phyloP scores from a whole-genome alignment of 2,329 filamentous ascomycete species.

The Neurospora sp. region DNA sequence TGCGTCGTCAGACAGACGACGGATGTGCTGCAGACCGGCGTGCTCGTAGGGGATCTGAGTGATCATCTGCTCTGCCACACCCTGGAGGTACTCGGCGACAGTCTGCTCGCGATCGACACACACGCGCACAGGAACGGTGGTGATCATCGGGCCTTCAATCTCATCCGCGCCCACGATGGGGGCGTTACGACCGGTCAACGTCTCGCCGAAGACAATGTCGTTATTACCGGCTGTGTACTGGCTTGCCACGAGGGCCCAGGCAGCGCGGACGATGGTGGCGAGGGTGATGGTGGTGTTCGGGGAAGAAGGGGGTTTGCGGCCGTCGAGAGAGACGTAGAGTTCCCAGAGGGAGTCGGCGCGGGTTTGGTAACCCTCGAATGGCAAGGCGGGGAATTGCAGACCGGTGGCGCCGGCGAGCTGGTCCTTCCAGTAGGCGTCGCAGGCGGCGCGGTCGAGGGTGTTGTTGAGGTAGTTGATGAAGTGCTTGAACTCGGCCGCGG shows the following conservation, averaged over 20 bases:
- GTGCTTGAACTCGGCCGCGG: conserved; percentile 23
- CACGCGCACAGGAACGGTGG: conserved; percentile 47
- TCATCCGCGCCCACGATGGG: conserved; percentile 37
- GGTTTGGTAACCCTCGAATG: conserved; percentile 36
- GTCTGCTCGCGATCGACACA: conserved; percentile 30
- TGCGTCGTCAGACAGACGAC: conserved; percentile 44
- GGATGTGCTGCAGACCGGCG: conserved; percentile 49
- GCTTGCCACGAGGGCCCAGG: conserved; percentile 46
- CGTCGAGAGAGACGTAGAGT: conserved; percentile 34
- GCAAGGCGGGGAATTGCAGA: conserved; percentile 38
- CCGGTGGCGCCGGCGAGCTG: conserved; percentile 34
- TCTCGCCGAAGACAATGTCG: conserved; percentile 50
- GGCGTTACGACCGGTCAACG: conserved; percentile 45
- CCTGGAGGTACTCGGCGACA: conserved; percentile 34
- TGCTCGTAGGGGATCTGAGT: conserved; percentile 51
- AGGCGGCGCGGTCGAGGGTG: conserved; percentile 26
- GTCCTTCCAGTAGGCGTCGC: conserved; percentile 37
- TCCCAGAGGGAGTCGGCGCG: conserved; percentile 43
- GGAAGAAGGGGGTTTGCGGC: conserved; percentile 16
- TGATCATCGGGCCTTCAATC: conserved; percentile 52
- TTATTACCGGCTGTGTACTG: conserved; percentile 37
- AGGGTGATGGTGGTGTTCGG: conserved; percentile 32
- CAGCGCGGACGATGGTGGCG: conserved; percentile 47
- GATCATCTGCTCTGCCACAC: conserved; percentile 11
- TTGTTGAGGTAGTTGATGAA: conserved; percentile 38